These are phyloP conservation scores for Dioszegia crocea DNA, from an alignment of 768 basidiomycete genomes.

Conservation along the genomic window DNA sequence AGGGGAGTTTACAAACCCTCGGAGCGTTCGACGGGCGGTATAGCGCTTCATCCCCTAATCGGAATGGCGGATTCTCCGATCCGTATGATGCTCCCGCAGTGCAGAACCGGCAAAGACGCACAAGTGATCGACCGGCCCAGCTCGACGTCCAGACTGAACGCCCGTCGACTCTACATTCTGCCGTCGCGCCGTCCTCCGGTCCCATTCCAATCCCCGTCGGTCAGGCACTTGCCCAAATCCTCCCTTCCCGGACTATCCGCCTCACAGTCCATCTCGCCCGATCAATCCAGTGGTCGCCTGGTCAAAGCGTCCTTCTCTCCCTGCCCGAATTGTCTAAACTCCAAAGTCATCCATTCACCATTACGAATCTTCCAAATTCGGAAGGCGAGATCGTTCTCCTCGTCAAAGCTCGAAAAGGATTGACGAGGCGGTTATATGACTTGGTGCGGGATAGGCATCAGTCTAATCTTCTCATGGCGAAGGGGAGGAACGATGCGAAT, in stretches of 20 bases:
- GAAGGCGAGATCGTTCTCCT: conserved; percentile 62
- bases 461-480: not conserved
- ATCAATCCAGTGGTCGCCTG: conserved; percentile 64
- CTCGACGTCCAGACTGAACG: not conserved
- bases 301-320: conserved; percentile 70
- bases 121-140: no score
- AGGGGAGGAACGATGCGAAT: not conserved
- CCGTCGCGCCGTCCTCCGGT: conserved; percentile 45
- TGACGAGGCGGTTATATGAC: conserved; percentile 66
- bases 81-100: not conserved
- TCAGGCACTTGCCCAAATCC: conserved; percentile 63
- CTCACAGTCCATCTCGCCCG: conserved; percentile 62
- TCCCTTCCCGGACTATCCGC: conserved; percentile 68
- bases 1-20: conserved; percentile 35
- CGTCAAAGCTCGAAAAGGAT: conserved; percentile 65
- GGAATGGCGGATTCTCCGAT: not conserved
- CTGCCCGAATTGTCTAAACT: conserved; percentile 63
- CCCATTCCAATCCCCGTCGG: conserved; percentile 58
- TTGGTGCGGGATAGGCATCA: conserved; percentile 49
- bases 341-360: conserved; percentile 70
- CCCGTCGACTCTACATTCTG: not conserved
- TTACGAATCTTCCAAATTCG: conserved; percentile 51
- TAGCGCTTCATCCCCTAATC: not conserved
- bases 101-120: no score
- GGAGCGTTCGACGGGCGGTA: conserved; percentile 33